Conservation (phyloP, 257 asterid species). For the Solanum bulbocastanum region DNA sequence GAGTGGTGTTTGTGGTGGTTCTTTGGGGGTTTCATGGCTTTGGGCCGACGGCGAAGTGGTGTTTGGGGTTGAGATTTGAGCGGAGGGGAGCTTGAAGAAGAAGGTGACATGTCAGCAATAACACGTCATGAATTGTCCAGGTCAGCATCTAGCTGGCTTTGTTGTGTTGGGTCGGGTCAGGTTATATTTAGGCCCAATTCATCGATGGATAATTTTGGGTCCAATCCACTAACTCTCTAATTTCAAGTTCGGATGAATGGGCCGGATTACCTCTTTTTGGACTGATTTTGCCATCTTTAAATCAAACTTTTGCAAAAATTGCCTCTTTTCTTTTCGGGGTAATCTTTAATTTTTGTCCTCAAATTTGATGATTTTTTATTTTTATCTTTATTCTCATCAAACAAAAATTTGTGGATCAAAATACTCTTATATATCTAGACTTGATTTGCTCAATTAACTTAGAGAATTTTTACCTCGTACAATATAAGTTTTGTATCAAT, state of each 20-base stretch:
- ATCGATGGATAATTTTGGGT: neutral
- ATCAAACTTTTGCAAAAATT: neutral
- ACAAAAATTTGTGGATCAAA: neutral
- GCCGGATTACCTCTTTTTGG: neutral
- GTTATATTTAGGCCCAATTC: neutral
- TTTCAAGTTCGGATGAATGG: neutral
- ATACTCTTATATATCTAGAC: neutral
- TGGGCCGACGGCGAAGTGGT: neutral
- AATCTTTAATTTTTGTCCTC: neutral
- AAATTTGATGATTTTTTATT: neutral
- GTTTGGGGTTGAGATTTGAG: neutral
- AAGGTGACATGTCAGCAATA: neutral
- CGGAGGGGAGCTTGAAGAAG: neutral
- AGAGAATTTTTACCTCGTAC: neutral
- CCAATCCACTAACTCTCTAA: neutral
- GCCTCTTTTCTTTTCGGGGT: neutral
- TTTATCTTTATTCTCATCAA: neutral
- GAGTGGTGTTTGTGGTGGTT: neutral
- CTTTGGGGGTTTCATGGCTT: constrained; percentile 29
- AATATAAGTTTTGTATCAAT: neutral
- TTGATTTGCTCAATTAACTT: neutral
- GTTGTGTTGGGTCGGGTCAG: neutral
- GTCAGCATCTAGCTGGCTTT: neutral
- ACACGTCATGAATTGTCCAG: neutral
- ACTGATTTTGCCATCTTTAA: neutral